Percentiles rank a stretch among this genome's conserved stretches.
Evolutionary conservation across 805 yeast species (phyloP).

Genomic region (Spathaspora passalidarum): DNA sequence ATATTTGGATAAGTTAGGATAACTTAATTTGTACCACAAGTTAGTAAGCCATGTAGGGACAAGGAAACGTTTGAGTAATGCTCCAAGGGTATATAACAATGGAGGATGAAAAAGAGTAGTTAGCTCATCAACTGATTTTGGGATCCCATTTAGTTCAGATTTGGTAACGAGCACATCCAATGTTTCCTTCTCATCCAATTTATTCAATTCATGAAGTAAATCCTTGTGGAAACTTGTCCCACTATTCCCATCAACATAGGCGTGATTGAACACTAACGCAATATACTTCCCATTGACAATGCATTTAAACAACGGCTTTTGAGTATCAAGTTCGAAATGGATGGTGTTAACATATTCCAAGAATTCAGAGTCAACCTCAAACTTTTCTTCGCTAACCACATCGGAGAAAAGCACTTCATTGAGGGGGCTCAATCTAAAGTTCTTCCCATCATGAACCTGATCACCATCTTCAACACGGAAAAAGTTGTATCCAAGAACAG

Average conservation of each 20-base stretch:
- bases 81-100: conserved; percentile 1
- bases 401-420: conserved; percentile 16
- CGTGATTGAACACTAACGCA: conserved; percentile 24
- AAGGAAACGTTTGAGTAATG: conserved; percentile 1
- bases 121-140: conserved; percentile 9
- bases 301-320: conserved; percentile 22
- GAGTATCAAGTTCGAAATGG: conserved; percentile 5
- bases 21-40: background rate
- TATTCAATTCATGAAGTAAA: conserved; percentile 13
- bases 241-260: conserved; percentile 32
- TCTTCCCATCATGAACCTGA: conserved; percentile 6
- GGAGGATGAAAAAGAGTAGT: conserved; percentile 9
- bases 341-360: conserved; percentile 13
- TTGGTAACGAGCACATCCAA: conserved; percentile 9
- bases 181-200: conserved; percentile 2
- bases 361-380: conserved; percentile 12
- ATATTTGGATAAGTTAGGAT: conserved; percentile 8
- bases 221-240: conserved; percentile 26
- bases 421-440: conserved; percentile 16
- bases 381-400: conserved; percentile 13
- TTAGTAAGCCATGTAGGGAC: conserved; percentile 1
- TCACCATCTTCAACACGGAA: conserved; percentile 9
- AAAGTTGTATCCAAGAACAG: conserved; percentile 18
- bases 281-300: conserved; percentile 13
- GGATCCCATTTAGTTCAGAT: conserved; percentile 5